Evolutionary conservation across 192 early-diverging fungal species (phyloP), one percentile per base, ranked within the genome.

Genomic region (Rhizophlyctis rosea): DNA sequence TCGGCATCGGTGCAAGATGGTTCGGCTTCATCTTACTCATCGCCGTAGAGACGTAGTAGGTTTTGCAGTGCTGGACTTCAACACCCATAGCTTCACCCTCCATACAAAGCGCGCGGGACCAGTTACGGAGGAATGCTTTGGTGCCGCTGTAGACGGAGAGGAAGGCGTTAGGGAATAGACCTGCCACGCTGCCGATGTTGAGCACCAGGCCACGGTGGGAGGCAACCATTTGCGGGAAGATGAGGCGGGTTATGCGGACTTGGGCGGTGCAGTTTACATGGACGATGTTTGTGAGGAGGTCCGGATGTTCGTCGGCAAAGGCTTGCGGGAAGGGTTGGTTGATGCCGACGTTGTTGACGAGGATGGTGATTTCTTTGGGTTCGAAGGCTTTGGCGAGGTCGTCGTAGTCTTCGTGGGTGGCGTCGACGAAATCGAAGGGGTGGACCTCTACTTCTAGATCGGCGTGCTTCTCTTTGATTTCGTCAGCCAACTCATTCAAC

Each of bases 271-370:
- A 80, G 73, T 98, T 95, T 55, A 96, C 86, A 67, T 91, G 79
- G 36, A 96, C 79, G 76, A 98, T 90, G 34, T 74, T 70, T 24
- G 90, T 67, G 32, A 91, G 76, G 3, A 83, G 63, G 52, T 80
- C 71, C 54, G 83, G 76, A 28, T 62, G 59, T 66, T 93, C 89
- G 49, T 95, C 86, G 72, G 83, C 80, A 72, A 94, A 93, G 16
- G 89, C 80, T 47, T 87, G 90, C 50, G 96, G 94, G 70, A 93
- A 84, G 39, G 91, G 91, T 67, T 98, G 93, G 74, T 88, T 92
- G 30, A 89, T 83, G 39, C 86, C 96, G 32, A 96, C 96, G 73
- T 98, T 98, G 81, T 98, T 98, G 47, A 96, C 84, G 74, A 89
- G 73, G 25, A 85, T 68, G 33, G 87, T 77, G 44, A 83, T 79